Conservation (phyloP, 2,329 filamentous ascomycete species). For the Corniculantispora saksenae region DNA sequence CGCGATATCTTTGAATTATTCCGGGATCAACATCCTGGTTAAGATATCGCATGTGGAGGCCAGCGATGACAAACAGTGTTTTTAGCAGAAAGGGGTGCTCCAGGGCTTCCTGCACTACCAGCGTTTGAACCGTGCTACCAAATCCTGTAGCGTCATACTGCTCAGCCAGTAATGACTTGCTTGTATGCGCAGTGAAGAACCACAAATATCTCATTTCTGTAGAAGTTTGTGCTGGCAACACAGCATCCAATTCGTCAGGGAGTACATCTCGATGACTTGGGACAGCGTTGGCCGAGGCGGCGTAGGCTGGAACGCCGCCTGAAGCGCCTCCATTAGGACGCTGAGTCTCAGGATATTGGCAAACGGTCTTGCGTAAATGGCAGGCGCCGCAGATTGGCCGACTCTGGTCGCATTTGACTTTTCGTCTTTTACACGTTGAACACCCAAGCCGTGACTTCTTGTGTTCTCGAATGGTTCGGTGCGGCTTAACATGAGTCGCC, state of each 20-base stretch:
- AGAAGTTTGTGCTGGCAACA: neutral
- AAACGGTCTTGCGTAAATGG: neutral
- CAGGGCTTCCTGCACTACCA: constrained; percentile 52
- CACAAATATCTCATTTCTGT: constrained; percentile 56
- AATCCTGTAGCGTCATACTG: constrained; percentile 35
- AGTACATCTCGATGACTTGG: neutral
- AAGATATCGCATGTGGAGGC: constrained; percentile 49
- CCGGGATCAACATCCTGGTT: constrained; percentile 40
- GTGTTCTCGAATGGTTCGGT: constrained; percentile 33
- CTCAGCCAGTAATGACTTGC: constrained; percentile 46
- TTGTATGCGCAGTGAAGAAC: constrained; percentile 54
- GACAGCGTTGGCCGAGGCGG: too few relatives aligned
- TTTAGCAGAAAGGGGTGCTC: constrained; percentile 57
- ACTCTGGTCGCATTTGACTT: constrained; percentile 56
- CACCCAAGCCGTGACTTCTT: constrained; percentile 57
- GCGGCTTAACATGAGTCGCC: neutral
- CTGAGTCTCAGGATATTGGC: neutral
- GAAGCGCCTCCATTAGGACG: too few relatives aligned
- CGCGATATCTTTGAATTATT: constrained; percentile 47
- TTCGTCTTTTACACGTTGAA: constrained; percentile 55
- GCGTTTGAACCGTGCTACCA: constrained; percentile 47
- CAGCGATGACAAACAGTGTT: constrained; percentile 52
- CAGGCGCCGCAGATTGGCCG: constrained; percentile 53
- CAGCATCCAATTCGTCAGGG: neutral
- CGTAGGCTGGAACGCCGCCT: neutral